Conservation (phyloP, 768 basidiomycete species). For the Mycena vulgaris region DNA sequence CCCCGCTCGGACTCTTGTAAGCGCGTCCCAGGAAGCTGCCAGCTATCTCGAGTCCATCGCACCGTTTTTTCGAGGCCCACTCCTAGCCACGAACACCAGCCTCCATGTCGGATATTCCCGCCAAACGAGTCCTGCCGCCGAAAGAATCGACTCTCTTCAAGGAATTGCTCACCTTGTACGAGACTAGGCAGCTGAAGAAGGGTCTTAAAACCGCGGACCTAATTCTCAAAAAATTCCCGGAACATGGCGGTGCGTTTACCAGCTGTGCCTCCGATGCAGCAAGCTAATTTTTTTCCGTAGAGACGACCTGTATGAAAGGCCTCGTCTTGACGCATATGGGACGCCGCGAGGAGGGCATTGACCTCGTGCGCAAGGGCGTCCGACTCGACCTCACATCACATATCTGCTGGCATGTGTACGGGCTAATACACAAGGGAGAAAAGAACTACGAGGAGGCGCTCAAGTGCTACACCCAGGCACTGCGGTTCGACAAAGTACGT, state of each 20-base stretch:
- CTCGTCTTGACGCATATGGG: conserved; percentile 88
- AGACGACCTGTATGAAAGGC: conserved; percentile 97
- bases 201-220: conserved; percentile 92
- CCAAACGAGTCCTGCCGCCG: conserved; percentile 76
- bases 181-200: conserved; percentile 90
- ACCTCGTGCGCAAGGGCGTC: conserved; percentile 88
- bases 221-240: conserved; percentile 95
- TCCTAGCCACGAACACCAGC: neutral
- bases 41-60: neutral
- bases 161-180: conserved; percentile 89
- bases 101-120: conserved; percentile 44
- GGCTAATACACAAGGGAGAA: conserved; percentile 93
- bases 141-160: conserved; percentile 92
- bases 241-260: conserved; percentile 87
- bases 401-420: conserved; percentile 99
- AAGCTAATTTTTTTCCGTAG: conserved; percentile 56
- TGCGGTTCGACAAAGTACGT: conserved; percentile 90
- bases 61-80: neutral
- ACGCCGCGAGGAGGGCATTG: conserved; percentile 84
- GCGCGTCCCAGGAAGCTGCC: neutral
- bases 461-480: conserved; percentile 92
- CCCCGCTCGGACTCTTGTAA: neutral
- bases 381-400: conserved; percentile 88
- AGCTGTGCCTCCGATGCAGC: too few relatives aligned
- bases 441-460: conserved; percentile 96